Evolutionary conservation across 2,329 filamentous ascomycete species (phyloP), one percentile per base, ranked within the genome.

Genomic region (Nemania sp.): DNA sequence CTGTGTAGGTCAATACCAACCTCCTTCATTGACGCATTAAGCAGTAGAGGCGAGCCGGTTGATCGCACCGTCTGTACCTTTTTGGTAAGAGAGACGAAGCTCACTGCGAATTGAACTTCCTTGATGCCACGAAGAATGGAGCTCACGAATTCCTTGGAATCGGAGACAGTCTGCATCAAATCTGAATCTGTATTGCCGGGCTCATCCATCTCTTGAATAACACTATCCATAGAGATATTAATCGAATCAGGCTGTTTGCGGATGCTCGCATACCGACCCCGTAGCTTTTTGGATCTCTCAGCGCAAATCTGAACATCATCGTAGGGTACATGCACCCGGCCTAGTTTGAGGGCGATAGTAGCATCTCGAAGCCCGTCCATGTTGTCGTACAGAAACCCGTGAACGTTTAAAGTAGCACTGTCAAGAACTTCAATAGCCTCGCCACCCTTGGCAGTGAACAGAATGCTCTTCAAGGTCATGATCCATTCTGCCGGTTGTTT

Each of bases 1-100:
- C 95, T 90, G 77, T 98, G 91, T 47, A 99, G 84, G 77, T 99
- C 96, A 77, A 99, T 88, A 68, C 95, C 95, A 49, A 99, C 89
- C 78, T 99, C 97, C 79, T 99, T 98, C 88, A 97, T 97, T 6
- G 95, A 94, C 52, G 94, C 87, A 76, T 95, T 97, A 68, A 98
- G 85, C 67, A 92, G 89, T 7, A 97, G 87, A 3, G 93, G 90
- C n/a, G 87, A 85, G 29, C 90, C 89, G 2, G 86, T 85, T 2
- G 90, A 86, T 70, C 90, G 88, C 66, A 93, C 84, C 1, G 89
- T 86, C 45, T 90, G 86, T 13, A 98, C 86, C 74, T 90, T 90
- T 79, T 94, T 96, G 24, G 93, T 94, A 67, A 99, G 82, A 20
- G 93, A 93, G 73, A 98, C 87, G 79, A 95, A 96, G 80, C 95